These are phyloP conservation scores for Xylaria flabelliformis DNA, from an alignment of 495 filamentous ascomycete species.

Conservation along the genomic window DNA sequence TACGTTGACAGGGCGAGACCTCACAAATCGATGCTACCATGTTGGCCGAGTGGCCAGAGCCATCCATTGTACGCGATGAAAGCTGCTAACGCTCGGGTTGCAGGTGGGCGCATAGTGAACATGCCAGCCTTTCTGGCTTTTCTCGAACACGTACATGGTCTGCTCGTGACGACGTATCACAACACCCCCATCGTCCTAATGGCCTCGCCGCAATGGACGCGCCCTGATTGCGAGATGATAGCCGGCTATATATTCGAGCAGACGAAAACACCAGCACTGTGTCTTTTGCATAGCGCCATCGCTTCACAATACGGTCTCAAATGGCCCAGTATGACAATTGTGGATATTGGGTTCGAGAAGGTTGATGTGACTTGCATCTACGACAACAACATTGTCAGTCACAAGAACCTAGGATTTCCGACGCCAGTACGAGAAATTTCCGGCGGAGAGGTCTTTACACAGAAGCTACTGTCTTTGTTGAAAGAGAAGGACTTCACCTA, in stretches of 20 bases:
- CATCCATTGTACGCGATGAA: neutral
- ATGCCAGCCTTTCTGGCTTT: constrained; percentile 93
- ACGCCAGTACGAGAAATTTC: constrained; percentile 68
- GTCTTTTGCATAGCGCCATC: constrained; percentile 81
- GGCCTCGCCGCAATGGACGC: constrained; percentile 83
- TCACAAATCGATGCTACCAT: neutral
- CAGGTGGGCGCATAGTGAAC: constrained; percentile 80
- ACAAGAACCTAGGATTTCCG: constrained; percentile 44
- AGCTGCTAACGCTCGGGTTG: constrained; percentile 9
- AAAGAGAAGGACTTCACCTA: constrained; percentile 71
- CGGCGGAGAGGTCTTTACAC: constrained; percentile 90
- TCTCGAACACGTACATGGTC: constrained; percentile 83
- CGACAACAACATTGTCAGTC: constrained; percentile 68
- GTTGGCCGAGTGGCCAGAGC: neutral
- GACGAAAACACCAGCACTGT: constrained; percentile 91
- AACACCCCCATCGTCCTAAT: constrained; percentile 88
- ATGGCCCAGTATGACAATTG: constrained; percentile 73
- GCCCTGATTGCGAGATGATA: constrained; percentile 78
- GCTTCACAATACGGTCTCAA: constrained; percentile 87
- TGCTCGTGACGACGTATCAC: constrained; percentile 87
- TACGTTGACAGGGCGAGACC: constrained; percentile 29
- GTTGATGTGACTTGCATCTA: constrained; percentile 88
- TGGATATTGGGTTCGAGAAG: constrained; percentile 91
- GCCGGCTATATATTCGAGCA: constrained; percentile 96
- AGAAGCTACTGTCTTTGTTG: constrained; percentile 72